Evolutionary conservation across 73 alveolate genomes (phyloP).

Genomic region (Paramecium bursaria): DNA sequence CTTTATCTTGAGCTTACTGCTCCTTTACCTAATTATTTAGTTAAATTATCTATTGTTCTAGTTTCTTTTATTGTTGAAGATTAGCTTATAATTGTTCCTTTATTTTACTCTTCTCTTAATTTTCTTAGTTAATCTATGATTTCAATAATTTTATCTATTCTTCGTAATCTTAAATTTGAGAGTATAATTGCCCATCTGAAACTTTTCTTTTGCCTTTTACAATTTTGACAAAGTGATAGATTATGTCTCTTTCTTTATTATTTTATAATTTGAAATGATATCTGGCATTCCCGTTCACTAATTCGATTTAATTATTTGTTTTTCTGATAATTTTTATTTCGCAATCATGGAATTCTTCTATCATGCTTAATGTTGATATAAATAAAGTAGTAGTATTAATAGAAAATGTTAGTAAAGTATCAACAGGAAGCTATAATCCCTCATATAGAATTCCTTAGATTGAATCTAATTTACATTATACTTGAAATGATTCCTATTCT

Average conservation of each 20-base stretch:
- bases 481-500: not conserved
- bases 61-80: not conserved
- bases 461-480: constrained; percentile 17
- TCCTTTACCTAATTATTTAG: not conserved
- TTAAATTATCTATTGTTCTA: not conserved
- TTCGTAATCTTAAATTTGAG: not conserved
- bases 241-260: constrained; percentile 2
- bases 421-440: not conserved
- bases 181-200: constrained; percentile 27
- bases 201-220: not conserved
- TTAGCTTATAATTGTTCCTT: not conserved
- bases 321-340: constrained; percentile 12
- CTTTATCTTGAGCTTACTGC: not conserved
- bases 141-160: not conserved
- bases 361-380: not conserved
- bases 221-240: constrained; percentile 22
- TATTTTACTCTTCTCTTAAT: not conserved
- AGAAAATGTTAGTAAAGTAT: not conserved
- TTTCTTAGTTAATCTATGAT: not conserved
- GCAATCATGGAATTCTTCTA: not conserved
- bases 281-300: not conserved
- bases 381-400: not conserved
- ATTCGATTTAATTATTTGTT: constrained; percentile 30
- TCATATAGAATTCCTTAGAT: not conserved
- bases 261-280: not conserved